Evolutionary conservation across 2,329 filamentous ascomycete genomes (phyloP), one percentile per base, ranked within the genome.

Genomic region (Monosporascus sp.): DNA sequence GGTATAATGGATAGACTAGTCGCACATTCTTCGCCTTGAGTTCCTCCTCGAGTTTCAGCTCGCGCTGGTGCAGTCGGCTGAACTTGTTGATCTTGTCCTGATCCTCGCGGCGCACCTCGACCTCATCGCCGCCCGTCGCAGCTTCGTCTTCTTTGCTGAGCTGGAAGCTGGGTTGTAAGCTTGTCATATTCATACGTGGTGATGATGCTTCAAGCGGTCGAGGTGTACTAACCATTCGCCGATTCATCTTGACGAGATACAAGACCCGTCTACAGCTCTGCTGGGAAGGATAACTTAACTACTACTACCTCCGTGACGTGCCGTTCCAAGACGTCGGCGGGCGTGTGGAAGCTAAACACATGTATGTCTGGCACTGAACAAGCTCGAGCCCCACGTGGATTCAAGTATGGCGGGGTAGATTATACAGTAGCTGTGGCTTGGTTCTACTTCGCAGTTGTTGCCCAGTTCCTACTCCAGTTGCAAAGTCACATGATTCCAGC

Each of bases 21-120:
- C 83, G 56, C 70, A 92, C 93, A 70, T 84, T 84, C 70, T 96
- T 97, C 6, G 73, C 70, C 67, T 88, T 87, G 59, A 97, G 74
- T 63, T 94, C 85, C 47, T 95, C 91, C 67, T 95, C 86, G 3
- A 97, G 70, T 3, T 79, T 72, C 37, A 88, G 79, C 69, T 96
- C 89, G 49, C 89, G 87, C 69, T 95, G 90, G 70, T 99, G 94
- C 58, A 99, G 78, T 45, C 91, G 86, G 72, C 92, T 97, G 79
- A 99, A 99, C 60, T 85, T 87, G 75, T 99, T 99, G 83, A 99
- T 99, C 75, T 94, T 96, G 75, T 97, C 92, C 72, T 99, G 94
- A 70, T 99, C 94, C 70, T 97, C 92, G 66, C 92, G 88, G 55
- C 94, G 89, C 54, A 99, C 94, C 72, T 97, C 89, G 63, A 91